Evolutionary conservation across 768 basidiomycete genomes (phyloP).

Genomic region (Leccinum aurantiacum): DNA sequence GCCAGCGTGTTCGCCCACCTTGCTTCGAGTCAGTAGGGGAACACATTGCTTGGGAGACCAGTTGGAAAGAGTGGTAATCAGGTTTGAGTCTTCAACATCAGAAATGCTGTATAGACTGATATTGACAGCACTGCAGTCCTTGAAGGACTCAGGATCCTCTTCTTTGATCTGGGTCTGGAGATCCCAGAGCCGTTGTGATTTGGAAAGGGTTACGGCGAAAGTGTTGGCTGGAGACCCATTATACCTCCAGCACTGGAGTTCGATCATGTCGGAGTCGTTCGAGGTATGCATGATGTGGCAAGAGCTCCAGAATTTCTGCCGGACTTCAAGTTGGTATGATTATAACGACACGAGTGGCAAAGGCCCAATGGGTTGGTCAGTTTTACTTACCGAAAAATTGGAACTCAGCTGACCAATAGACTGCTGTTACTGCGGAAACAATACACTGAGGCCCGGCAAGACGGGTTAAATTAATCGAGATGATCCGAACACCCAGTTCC

Average conservation of each 20-base stretch:
- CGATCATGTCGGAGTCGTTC: neutral
- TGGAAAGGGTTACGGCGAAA: neutral
- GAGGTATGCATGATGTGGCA: neutral
- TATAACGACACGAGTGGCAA: neutral
- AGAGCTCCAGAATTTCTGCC: neutral
- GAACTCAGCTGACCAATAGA: neutral
- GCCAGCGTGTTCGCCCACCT: neutral
- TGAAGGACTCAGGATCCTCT: neutral
- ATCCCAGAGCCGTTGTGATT: neutral
- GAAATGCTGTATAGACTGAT: neutral
- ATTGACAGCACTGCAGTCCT: neutral
- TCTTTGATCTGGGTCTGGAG: neutral
- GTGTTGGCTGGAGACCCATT: neutral
- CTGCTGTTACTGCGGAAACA: too few relatives aligned
- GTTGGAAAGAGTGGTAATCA: neutral
- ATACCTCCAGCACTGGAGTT: neutral
- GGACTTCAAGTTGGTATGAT: neutral
- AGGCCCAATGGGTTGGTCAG: neutral
- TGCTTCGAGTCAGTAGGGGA: neutral
- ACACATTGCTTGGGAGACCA: neutral
- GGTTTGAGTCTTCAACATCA: neutral
- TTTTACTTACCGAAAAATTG: neutral
- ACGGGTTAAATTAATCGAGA: too few relatives aligned
- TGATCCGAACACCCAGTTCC: too few relatives aligned
- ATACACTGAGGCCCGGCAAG: too few relatives aligned